Conservation (phyloP, 1,284 basidiomycete genomes). For the Agroathelia rolfsii region DNA sequence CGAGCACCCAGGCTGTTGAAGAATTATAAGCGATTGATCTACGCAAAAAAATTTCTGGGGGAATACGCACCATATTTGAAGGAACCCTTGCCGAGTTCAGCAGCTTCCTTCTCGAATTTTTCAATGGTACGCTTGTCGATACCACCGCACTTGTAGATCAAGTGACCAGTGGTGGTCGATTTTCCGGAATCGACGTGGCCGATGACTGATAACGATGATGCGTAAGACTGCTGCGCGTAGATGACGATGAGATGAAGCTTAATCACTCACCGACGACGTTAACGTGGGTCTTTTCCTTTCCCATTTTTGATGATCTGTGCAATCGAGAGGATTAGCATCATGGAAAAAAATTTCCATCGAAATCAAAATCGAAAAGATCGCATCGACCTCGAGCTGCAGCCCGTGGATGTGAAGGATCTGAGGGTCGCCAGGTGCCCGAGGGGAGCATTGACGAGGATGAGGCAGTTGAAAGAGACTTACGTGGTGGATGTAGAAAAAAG, state of each 20-base stretch:
- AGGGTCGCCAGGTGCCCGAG: too few species aligned
- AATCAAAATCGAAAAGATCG: too few species aligned
- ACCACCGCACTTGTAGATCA: constrained; percentile 99
- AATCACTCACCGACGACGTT: constrained; percentile 78
- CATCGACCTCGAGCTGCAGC: constrained; percentile 3
- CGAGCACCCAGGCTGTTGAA: constrained; percentile 89
- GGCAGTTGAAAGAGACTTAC: too few species aligned
- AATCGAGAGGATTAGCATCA: constrained; percentile 4
- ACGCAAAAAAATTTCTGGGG: constrained; percentile 12
- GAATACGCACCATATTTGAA: constrained; percentile 93
- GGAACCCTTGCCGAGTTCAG: constrained; percentile 99
- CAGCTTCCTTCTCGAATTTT: constrained; percentile 99
- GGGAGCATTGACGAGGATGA: too few species aligned
- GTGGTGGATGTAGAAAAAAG: too few species aligned
- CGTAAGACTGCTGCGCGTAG: constrained; percentile 9
- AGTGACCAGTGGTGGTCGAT: constrained; percentile 99
- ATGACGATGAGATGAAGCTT: constrained; percentile 18
- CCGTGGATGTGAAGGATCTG: background rate
- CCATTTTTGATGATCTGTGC: constrained; percentile 63
- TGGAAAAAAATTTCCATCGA: too few species aligned
- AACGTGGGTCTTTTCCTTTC: constrained; percentile 84
- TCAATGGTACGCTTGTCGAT: constrained; percentile 99
- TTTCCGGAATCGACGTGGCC: constrained; percentile 98
- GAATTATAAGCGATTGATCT: constrained; percentile 17
- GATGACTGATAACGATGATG: constrained; percentile 62